Evolutionary conservation across 345 rosid genomes (phyloP), one percentile per base, ranked within the genome.

Genomic region (Brassica incana): DNA sequence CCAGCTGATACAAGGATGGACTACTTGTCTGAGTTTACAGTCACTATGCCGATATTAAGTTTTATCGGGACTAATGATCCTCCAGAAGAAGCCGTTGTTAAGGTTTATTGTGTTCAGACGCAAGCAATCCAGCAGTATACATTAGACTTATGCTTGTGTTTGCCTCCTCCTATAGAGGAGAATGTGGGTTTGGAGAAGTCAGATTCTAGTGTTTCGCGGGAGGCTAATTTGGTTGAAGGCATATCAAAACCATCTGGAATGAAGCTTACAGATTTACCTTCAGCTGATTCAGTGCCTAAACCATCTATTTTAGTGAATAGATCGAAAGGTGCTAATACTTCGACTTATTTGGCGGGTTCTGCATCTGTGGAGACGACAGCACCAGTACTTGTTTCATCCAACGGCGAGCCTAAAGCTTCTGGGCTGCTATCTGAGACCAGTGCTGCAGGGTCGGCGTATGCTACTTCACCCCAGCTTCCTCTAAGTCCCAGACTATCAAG

Each of bases 41-140:
- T 95, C 73, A 87, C 93, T 64, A 89, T 95, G 98, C 99, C 98
- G 73, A 93, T 95, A 65, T 84, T 95, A 83, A 93, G 99, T 84
- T 86, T 95, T 68, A 90, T 93, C 12, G 97, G 93, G 69, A 88
- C 89, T 54, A 89, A 86, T 81, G 89, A 88, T 74, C 83, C 86
- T 62, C 88, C 85, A 76, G 92, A 88, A 16, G 91, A 89, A 63
- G 84, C 73, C 65, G 79, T 85, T 36, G 88, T 88, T 52, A 94
- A 91, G 86, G 87, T 95, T 75, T 95, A 93, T 76, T 95, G 98
- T 78, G 91, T 95, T 23, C 97, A 93, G 82, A 95, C 99, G 58
- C 92, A 78, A 80, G 98, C 98, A 66, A 95, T 95, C 83, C 93
- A 92, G 84, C 97, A 93, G 81, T 95, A 95, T 87, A 85, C 92